A percentile compares a stretch with the other conserved stretches of the same genome.
Conservation (phyloP, 352 stramenopile genomes). For the Phytophthora litchii region DNA sequence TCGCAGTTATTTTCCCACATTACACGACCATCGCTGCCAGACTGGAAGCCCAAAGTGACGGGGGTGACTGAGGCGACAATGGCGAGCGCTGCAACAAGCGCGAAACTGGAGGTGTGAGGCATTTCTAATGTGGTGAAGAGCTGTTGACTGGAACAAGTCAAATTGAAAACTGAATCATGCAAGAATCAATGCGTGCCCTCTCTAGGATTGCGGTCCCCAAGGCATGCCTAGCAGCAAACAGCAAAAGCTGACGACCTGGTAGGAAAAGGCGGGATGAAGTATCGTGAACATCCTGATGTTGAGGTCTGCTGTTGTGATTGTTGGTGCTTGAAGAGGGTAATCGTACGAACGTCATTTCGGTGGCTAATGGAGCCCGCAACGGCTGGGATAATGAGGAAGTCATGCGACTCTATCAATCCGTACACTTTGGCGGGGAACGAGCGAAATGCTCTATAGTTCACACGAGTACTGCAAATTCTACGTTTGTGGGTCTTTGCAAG, state of each 20-base stretch:
- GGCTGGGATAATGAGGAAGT: slow-evolving; percentile 18
- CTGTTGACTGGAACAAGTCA: slow-evolving; percentile 17
- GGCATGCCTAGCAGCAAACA: slow-evolving; percentile 13
- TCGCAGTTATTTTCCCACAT: slow-evolving; percentile 51
- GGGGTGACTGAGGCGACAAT: slow-evolving; percentile 6
- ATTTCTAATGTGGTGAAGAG: slow-evolving; percentile 4
- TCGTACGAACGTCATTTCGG: slow-evolving; percentile 14
- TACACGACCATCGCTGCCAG: slow-evolving; percentile 30
- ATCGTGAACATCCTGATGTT: slow-evolving; percentile 19
- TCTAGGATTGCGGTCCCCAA: neutral
- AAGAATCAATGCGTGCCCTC: neutral
- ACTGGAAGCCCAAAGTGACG: slow-evolving; percentile 11
- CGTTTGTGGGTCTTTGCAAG: slow-evolving; percentile 4
- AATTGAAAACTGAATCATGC: slow-evolving; percentile 19
- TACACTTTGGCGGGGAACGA: slow-evolving; percentile 2
- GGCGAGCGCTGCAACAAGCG: slow-evolving; percentile 16
- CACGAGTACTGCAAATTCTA: slow-evolving; percentile 4
- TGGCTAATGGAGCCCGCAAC: slow-evolving; percentile 11
- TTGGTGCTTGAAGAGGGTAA: neutral
- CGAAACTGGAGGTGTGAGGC: slow-evolving; percentile 9
- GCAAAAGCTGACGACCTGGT: slow-evolving; percentile 10
- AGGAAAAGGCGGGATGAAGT: slow-evolving; percentile 12
- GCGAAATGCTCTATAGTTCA: too few relatives aligned
- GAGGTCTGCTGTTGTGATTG: slow-evolving; percentile 4
- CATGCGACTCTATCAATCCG: slow-evolving; percentile 4